A percentile compares a stretch with the other conserved stretches of the same genome.
Conservation (phyloP, 208 protist species). For the Crithidia acanthocephali region DNA sequence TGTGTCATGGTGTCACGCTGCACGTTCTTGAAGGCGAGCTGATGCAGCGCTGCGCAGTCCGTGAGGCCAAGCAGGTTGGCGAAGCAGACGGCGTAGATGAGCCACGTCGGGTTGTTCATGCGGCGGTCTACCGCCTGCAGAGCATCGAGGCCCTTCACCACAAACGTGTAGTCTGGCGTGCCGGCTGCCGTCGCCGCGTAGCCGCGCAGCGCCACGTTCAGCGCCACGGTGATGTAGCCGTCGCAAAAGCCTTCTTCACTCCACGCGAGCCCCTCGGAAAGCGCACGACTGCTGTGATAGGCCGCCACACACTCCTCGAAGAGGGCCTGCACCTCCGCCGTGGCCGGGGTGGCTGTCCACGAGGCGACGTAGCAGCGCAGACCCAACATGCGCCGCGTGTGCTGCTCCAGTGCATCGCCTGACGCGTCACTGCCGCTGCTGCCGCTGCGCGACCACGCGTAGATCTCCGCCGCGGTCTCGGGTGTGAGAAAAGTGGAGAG, state of each 20-base stretch:
- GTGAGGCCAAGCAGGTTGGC: conserved; percentile 67
- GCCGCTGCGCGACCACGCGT: conserved; percentile 53
- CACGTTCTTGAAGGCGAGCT: conserved; percentile 85
- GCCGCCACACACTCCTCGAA: conserved; percentile 46
- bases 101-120: conserved; percentile 83
- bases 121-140: conserved; percentile 61
- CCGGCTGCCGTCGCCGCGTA: conserved; percentile 36
- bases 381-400: conserved; percentile 71
- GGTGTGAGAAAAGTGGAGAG: conserved; percentile 79
- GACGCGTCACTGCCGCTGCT: neutral
- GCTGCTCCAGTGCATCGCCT: conserved; percentile 29
- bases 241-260: conserved; percentile 87
- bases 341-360: conserved; percentile 52
- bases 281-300: conserved; percentile 52
- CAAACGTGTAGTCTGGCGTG: conserved; percentile 40
- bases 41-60: conserved; percentile 63
- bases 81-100: conserved; percentile 76
- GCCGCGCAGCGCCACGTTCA: conserved; percentile 74
- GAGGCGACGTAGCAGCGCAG: conserved; percentile 72
- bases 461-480: conserved; percentile 49
- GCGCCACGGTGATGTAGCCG: conserved; percentile 77
- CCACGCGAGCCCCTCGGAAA: conserved; percentile 70
- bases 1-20: conserved; percentile 92
- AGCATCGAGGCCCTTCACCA: conserved; percentile 55
- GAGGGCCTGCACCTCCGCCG: conserved; percentile 40